Percentiles rank a stretch among this genome's conserved stretches.
Evolutionary conservation across 2,329 filamentous ascomycete genomes (phyloP).

Genomic region (Coniosporium tulheliwenetii): DNA sequence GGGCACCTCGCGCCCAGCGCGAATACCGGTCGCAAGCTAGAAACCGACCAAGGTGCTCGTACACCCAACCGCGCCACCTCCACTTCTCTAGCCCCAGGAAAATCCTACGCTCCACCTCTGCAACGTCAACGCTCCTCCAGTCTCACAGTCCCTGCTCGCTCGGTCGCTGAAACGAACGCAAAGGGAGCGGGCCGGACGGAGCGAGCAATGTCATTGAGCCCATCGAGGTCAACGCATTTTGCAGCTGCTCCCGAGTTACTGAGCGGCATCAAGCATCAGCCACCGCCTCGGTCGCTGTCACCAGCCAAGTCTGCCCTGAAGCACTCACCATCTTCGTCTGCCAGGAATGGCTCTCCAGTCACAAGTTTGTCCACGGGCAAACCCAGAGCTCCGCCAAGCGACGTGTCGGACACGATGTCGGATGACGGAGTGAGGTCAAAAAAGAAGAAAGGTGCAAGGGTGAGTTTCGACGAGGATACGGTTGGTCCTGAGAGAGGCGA

Average conservation of each 20-base stretch:
- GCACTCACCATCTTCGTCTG: slow-evolving; percentile 38
- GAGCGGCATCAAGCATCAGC: slow-evolving; percentile 47
- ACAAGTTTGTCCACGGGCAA: slow-evolving; percentile 26
- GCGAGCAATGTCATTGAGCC: slow-evolving; percentile 34
- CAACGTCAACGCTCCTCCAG: too few relatives aligned
- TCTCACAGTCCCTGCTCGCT: too few relatives aligned
- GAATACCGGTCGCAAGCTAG: not conserved
- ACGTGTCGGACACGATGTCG: slow-evolving; percentile 40
- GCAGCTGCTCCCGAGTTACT: slow-evolving; percentile 37
- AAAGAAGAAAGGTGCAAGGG: slow-evolving; percentile 52
- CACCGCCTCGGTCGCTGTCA: slow-evolving; percentile 54
- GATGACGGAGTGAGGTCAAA: slow-evolving; percentile 19
- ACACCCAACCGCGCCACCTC: not conserved
- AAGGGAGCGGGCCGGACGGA: slow-evolving; percentile 9
- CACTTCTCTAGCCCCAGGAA: not conserved
- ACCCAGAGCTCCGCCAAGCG: slow-evolving; percentile 30
- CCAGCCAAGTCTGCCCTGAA: slow-evolving; percentile 68
- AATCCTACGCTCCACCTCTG: too few relatives aligned
- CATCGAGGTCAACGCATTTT: slow-evolving; percentile 54
- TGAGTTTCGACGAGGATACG: slow-evolving; percentile 62
- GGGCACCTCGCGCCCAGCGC: not conserved
- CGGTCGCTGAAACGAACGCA: too few relatives aligned
- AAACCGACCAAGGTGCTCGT: slow-evolving; percentile 1
- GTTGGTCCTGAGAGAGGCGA: not conserved
- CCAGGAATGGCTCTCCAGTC: slow-evolving; percentile 27